phyloP scores from a whole-genome alignment of 306 rosid species.

The Begonia loranthoides region DNA sequence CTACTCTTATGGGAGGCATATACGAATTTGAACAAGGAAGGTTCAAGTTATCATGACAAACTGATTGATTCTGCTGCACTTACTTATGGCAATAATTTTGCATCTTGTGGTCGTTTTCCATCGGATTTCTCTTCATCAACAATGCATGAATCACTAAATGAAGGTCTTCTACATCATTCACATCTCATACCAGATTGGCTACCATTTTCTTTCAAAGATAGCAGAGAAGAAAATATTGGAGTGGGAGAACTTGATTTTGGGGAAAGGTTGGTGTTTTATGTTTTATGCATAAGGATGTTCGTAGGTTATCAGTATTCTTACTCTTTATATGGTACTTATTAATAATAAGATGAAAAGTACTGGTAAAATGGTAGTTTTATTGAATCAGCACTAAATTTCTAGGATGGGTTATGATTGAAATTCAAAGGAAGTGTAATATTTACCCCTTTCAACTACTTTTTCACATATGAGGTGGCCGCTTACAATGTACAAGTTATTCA shows the following conservation, averaged over 20 bases:
- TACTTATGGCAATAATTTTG: constrained; percentile 17
- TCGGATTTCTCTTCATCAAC: constrained; percentile 19
- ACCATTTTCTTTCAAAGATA: constrained; percentile 27
- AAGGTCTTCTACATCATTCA: constrained; percentile 44
- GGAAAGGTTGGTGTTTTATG: constrained; percentile 50
- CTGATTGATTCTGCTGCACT: constrained; percentile 24
- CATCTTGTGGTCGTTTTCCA: constrained; percentile 23
- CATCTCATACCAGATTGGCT: constrained; percentile 82
- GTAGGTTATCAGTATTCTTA: background rate
- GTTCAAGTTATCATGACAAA: constrained; percentile 16
- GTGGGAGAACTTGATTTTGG: constrained; percentile 74
- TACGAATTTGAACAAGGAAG: constrained; percentile 34
- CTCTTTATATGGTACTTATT: too few species aligned
- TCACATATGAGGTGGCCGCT: too few species aligned
- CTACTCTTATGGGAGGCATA: constrained; percentile 45
- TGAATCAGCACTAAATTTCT: too few species aligned
- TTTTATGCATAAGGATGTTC: constrained; percentile 7
- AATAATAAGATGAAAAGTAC: too few species aligned
- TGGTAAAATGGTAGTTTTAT: too few species aligned
- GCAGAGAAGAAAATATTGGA: constrained; percentile 26
- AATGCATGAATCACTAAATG: constrained; percentile 27
- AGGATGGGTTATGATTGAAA: too few species aligned
- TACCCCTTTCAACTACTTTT: too few species aligned
- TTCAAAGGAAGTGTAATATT: too few species aligned
- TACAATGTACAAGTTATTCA: too few species aligned